Evolutionary conservation across 305 asterid species (phyloP).

Genomic region (Caryopteris hybrid): DNA sequence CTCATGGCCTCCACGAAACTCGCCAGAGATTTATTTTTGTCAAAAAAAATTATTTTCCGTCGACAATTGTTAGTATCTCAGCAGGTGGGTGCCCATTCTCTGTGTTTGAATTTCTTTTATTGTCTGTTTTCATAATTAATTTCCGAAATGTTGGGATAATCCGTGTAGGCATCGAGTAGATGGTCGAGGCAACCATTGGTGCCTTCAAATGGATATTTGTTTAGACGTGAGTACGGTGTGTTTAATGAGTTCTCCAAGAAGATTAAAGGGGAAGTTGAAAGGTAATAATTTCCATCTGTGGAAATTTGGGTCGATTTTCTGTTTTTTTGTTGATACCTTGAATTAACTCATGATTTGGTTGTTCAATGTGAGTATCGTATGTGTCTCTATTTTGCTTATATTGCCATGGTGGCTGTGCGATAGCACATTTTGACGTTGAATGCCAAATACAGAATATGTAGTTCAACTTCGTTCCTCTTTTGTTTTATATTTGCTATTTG

Average conservation of each 20-base stretch:
- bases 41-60: constrained; percentile 38
- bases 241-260: constrained; percentile 67
- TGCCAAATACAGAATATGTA: background rate
- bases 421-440: too few species aligned
- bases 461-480: background rate
- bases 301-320: background rate
- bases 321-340: background rate
- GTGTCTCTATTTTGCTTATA: background rate
- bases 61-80: constrained; percentile 39
- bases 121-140: background rate
- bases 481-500: background rate
- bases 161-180: constrained; percentile 37
- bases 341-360: background rate
- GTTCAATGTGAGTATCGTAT: background rate
- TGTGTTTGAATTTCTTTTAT: background rate
- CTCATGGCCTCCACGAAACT: constrained; percentile 69
- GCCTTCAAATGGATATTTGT: constrained; percentile 31
- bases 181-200: constrained; percentile 27
- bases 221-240: constrained; percentile 61
- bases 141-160: background rate
- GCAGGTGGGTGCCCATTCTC: constrained; percentile 33
- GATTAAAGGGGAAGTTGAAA: constrained; percentile 57
- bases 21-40: constrained; percentile 56
- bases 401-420: too few species aligned
- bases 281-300: constrained; percentile 25